A percentile compares a stretch with the other conserved stretches of the same genome.
phyloP scores from a whole-genome alignment of 2,329 filamentous ascomycete species.

The Penicillium sp. region DNA sequence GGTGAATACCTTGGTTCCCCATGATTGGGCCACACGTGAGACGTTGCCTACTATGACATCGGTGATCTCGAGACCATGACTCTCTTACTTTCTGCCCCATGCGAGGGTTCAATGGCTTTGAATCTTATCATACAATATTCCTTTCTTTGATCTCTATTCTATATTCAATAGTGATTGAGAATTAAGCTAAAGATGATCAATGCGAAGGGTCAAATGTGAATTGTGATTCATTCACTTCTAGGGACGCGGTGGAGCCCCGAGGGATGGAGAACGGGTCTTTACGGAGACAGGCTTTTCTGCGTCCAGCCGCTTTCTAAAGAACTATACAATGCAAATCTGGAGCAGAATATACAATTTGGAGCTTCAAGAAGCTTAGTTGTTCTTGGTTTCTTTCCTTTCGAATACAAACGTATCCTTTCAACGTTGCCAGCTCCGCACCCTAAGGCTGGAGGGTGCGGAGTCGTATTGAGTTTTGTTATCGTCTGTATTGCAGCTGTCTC shows the following conservation, averaged over 20 bases:
- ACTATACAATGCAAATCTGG: not conserved
- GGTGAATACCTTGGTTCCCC: constrained; percentile 9
- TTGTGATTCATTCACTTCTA: constrained; percentile 23
- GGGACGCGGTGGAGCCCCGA: constrained; percentile 21
- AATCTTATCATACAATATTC: not conserved
- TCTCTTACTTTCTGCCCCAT: not conserved
- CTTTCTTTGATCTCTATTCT: not conserved
- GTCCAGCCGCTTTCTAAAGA: not conserved
- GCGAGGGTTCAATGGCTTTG: not conserved
- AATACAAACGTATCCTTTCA: not conserved
- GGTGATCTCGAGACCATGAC: not conserved
- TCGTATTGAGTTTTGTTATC: constrained; percentile 13
- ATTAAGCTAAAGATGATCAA: not conserved
- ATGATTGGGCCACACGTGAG: constrained; percentile 23
- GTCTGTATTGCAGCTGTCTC: constrained; percentile 12
- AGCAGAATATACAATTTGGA: not conserved
- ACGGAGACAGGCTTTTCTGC: constrained; percentile 12
- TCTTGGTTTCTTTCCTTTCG: not conserved
- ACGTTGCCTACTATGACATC: constrained; percentile 24
- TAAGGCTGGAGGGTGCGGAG: constrained; percentile 14
- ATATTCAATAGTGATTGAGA: not conserved
- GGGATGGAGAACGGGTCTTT: constrained; percentile 22
- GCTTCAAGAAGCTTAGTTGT: not conserved
- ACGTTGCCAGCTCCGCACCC: not conserved
- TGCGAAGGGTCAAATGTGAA: constrained; percentile 4